Base-by-base conservation (phyloP, 2,329 filamentous ascomycete species). In the Beauveria caledonica region DNA sequence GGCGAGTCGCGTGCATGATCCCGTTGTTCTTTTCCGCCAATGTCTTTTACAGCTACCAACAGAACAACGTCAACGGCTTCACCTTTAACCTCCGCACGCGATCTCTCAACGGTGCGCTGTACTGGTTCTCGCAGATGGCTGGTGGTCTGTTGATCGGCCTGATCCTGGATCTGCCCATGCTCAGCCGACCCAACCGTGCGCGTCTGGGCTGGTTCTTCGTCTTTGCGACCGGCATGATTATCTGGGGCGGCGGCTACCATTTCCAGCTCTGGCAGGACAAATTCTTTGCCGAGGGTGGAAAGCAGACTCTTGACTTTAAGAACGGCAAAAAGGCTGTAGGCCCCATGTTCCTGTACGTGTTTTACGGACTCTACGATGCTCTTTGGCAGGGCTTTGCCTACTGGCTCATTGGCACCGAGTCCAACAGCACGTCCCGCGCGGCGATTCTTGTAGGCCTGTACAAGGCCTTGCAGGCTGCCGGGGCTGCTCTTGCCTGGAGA, bases 291-390 rank as follows among this genome's bases (percentile, higher is more conserved):
- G 53, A 64, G 5, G 74, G 75, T 3, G 65, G 71, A 21, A 76
- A 75, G 62, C 74, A 79, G 59, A 73, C 77, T 55, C 69, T 81
- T 60, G 78, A 81, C 66, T 81, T 76, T 63, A 77, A 71, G 11
- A 66, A 75, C 36, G 78, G 77, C 42, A 64, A 70, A 45, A 74
- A 78, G 45, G 86, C 81, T 56, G 77, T 78, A 6, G 86, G 85
- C 0, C 85, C 86, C 10, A 86, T 89, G 66, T 83, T 88, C 66
- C 74, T 89, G 15, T 88, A 88, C 75, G 85, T 88, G 69, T 87
- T 87, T 72, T 89, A 88, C 68, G 86, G 86, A 45, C 79, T 83
- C 63, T 87, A 85, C 67, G 86, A 89, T 68, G 84, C 86, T 1
- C 77, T 85, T 19, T 88, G 84, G 84, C 86, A 88, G 70, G 83